These are phyloP conservation scores for Melanomma pulvis-pyrius DNA, from an alignment of 495 filamentous ascomycete species.

Conservation along the genomic window DNA sequence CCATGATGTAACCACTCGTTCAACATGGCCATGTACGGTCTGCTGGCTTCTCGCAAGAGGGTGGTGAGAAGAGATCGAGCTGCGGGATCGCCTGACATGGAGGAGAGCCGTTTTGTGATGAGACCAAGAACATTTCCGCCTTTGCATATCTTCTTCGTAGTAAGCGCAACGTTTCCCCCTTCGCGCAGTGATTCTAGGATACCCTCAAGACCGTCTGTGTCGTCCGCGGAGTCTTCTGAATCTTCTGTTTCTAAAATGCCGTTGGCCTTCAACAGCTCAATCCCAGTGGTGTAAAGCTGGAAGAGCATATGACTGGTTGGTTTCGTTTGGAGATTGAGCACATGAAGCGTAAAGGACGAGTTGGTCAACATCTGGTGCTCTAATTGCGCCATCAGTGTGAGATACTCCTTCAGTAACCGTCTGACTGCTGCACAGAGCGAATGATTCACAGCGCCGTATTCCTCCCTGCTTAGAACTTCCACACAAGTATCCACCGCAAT, in stretches of 20 bases:
- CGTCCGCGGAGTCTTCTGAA: conserved; percentile 76
- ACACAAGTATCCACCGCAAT: conserved; percentile 88
- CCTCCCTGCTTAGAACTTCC: conserved; percentile 88
- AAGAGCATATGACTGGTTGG: conserved; percentile 86
- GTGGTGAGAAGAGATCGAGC: conserved; percentile 77
- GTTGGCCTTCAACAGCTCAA: conserved; percentile 85
- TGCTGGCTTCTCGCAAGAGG: conserved; percentile 81
- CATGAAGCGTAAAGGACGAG: conserved; percentile 83
- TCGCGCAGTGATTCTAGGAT: conserved; percentile 80
- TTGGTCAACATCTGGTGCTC: conserved; percentile 90
- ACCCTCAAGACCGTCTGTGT: conserved; percentile 82
- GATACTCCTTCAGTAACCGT: conserved; percentile 87
- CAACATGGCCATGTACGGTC: conserved; percentile 96
- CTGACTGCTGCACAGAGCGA: conserved; percentile 91
- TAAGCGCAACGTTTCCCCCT: conserved; percentile 79
- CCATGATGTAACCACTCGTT: conserved; percentile 99
- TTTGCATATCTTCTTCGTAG: conserved; percentile 89
- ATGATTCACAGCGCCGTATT: conserved; percentile 95
- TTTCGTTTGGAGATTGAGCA: conserved; percentile 87
- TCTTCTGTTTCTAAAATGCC: conserved; percentile 81
- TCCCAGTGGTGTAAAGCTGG: conserved; percentile 82
- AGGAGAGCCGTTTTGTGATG: conserved; percentile 77
- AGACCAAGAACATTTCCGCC: conserved; percentile 86
- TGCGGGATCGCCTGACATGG: conserved; percentile 90
- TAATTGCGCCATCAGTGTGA: conserved; percentile 88